Evolutionary conservation across 108 stramenopile species (phyloP), one percentile per base, ranked within the genome.

Genomic region (Schizochytrium sp.): DNA sequence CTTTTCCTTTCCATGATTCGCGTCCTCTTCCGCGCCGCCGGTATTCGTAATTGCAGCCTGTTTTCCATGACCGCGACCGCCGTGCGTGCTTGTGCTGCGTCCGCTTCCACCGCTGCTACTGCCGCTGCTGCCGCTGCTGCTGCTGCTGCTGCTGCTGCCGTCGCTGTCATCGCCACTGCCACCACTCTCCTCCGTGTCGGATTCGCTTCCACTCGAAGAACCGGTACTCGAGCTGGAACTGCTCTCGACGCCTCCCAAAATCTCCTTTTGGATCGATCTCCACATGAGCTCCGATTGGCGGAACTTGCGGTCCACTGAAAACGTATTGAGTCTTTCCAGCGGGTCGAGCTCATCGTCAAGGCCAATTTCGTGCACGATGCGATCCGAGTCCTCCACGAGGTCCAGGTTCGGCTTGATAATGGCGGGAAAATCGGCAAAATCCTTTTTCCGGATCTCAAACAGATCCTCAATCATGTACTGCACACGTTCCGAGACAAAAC

Each of bases 381-480:
- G 98, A 91, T 99, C 99, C 29, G 97, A 97, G 23, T 92, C 89
- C 93, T 99, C 99, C 29, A 99, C 98, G 87, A 99, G 90, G 94
- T 99, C 99, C 91, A 99, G 93, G 83, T 97, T 93, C 18, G 96
- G 93, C 16, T 90, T 72, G 25, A 96, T 72, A 14, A 97, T 92
- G 5, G 93, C 94, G 14, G 96, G 96, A 91, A 93, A 96, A 12
- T 18, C 45, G 29, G 63, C 89, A 69, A 87, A 89, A 48, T 97
- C 97, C 44, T 88, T 88, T 90, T 97, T 97, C 58, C 96, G 94
- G 63, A 95, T 90, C 47, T 95, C 95, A 60, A 99, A 92, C 58
- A 99, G 90, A 8, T 93, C 88, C 89, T 99, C 98, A 72, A 99
- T 96, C 55, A 96, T 95, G 91, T 97, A 97, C 88, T 98, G 97